Percentiles rank a stretch among this genome's conserved stretches.
phyloP scores from a whole-genome alignment of 805 yeast species.

The Zygosaccharomyces siamensis region DNA sequence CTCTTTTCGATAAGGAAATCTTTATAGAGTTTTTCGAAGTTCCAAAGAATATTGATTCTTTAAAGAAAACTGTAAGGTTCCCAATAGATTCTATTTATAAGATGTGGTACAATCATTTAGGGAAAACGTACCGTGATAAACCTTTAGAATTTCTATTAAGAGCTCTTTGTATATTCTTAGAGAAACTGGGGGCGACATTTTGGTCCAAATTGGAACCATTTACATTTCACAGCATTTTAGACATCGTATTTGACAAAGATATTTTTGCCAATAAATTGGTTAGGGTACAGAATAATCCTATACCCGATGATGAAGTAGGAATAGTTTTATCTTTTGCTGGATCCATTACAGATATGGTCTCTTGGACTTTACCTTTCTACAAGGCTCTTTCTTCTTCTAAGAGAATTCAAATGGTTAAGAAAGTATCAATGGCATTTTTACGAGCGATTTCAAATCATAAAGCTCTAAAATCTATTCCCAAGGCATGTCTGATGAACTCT shows the following conservation, averaged over 20 bases:
- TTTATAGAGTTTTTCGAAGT: conserved; percentile 27
- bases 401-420: conserved; percentile 48
- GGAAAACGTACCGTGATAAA: conserved; percentile 28
- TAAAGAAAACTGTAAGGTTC: conserved; percentile 27
- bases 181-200: conserved; percentile 40
- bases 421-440: conserved; percentile 46
- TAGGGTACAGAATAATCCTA: conserved; percentile 24
- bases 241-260: conserved; percentile 54
- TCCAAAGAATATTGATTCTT: conserved; percentile 31
- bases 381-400: conserved; percentile 45
- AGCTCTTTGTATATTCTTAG: conserved; percentile 44
- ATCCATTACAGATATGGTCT: conserved; percentile 41
- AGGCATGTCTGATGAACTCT: conserved; percentile 35
- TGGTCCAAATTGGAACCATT: conserved; percentile 56
- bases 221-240: conserved; percentile 52
- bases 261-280: conserved; percentile 39
- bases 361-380: conserved; percentile 52
- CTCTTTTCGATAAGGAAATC: conserved; percentile 25
- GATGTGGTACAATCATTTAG: conserved; percentile 32
- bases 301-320: conserved; percentile 30
- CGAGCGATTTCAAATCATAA: conserved; percentile 35
- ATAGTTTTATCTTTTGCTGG: conserved; percentile 28
- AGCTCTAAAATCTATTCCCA: conserved; percentile 26
- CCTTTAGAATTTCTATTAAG: conserved; percentile 51
- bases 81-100: conserved; percentile 33